Evolutionary conservation across 2,329 filamentous ascomycete genomes (phyloP).

Genomic region (Colletotrichum spaethianum): DNA sequence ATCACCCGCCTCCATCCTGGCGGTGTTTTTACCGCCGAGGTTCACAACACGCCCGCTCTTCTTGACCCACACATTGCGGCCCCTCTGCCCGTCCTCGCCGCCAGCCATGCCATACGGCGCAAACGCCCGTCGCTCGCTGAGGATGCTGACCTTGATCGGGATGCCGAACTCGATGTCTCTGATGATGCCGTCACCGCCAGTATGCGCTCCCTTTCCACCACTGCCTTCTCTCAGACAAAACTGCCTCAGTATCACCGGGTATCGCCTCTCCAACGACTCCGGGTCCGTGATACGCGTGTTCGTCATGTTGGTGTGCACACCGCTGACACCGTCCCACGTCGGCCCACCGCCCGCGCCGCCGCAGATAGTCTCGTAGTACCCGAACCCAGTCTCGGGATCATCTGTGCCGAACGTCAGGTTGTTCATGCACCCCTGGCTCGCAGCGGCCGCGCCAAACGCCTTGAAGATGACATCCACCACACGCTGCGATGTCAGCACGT

Average conservation of each 20-base stretch:
- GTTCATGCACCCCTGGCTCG: constrained; percentile 84
- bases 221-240: constrained; percentile 76
- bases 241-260: constrained; percentile 79
- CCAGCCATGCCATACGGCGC: constrained; percentile 81
- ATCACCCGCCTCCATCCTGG: constrained; percentile 71
- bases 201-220: constrained; percentile 73
- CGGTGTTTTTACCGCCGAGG: constrained; percentile 72
- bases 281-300: constrained; percentile 88
- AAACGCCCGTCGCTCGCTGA: constrained; percentile 79
- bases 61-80: constrained; percentile 78
- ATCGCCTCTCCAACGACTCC: constrained; percentile 83
- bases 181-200: constrained; percentile 77
- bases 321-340: constrained; percentile 79
- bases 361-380: constrained; percentile 89
- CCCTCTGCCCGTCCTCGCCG: constrained; percentile 76
- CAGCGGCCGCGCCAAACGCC: constrained; percentile 81
- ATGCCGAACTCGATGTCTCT: constrained; percentile 81
- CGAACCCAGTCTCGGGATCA: constrained; percentile 71
- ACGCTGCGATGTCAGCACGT: constrained; percentile 53
- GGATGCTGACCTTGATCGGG: constrained; percentile 77
- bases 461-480: constrained; percentile 78
- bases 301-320: constrained; percentile 87
- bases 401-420: constrained; percentile 86
- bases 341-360: constrained; percentile 82
- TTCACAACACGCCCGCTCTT: constrained; percentile 61